Evolutionary conservation across 208 protist species (phyloP).

Genomic region (Leishmania arabica): DNA sequence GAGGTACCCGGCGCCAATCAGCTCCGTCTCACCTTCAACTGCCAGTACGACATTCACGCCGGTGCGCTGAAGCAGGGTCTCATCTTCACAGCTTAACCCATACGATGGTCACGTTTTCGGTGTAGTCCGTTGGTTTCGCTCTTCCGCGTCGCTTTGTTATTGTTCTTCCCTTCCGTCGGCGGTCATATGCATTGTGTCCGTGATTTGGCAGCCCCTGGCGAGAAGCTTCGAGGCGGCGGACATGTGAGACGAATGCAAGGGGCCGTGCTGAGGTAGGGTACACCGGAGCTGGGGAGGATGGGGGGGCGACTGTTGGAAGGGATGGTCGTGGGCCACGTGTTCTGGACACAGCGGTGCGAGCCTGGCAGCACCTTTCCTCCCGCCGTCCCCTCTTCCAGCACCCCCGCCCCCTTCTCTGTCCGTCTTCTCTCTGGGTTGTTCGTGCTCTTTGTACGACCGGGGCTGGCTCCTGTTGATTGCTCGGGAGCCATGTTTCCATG

Average conservation of each 20-base stretch:
- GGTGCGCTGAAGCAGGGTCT: constrained; percentile 82
- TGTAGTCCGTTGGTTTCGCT: neutral
- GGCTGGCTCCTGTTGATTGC: neutral
- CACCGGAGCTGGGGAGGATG: neutral
- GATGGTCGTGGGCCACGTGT: neutral
- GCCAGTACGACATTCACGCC: constrained; percentile 79
- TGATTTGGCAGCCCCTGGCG: neutral
- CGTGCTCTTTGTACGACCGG: neutral
- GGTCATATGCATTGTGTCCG: neutral
- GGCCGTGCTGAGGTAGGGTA: neutral
- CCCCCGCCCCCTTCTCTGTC: constrained; percentile 11
- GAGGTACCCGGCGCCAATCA: constrained; percentile 73
- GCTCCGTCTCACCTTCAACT: constrained; percentile 61
- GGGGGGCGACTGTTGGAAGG: neutral
- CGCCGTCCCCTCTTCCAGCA: neutral
- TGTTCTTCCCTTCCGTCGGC: neutral
- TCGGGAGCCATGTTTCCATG: neutral
- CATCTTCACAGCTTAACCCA: constrained; percentile 64
- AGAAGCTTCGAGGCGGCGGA: neutral
- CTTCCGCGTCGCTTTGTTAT: neutral
- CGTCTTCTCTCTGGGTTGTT: neutral
- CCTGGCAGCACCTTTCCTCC: neutral
- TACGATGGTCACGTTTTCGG: neutral
- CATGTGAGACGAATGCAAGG: neutral
- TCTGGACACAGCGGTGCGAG: neutral